Conservation (phyloP, 257 asterid genomes). For the Nicotiana attenuata region DNA sequence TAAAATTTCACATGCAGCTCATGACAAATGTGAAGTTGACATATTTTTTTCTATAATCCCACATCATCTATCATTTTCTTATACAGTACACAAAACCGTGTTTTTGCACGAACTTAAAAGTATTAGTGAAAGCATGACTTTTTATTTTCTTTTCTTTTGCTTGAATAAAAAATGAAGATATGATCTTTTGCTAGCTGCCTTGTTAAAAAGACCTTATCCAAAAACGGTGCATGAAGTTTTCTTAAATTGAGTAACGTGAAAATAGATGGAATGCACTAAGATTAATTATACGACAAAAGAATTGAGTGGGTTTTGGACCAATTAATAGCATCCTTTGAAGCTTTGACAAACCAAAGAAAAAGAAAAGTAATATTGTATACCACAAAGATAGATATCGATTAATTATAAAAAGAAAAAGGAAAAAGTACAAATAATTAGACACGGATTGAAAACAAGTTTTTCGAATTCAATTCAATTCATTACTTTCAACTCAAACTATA, state of each 20-base stretch:
- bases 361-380: too few species aligned
- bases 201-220: neutral
- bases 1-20: slow-evolving; percentile 10
- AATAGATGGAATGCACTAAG: slow-evolving; percentile 2
- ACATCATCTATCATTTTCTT: slow-evolving; percentile 22
- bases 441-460: too few species aligned
- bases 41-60: neutral
- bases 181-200: neutral
- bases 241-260: slow-evolving; percentile 1
- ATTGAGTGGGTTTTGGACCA: neutral
- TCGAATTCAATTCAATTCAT: too few species aligned
- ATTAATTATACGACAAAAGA: neutral
- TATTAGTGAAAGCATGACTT: neutral
- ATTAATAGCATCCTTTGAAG: neutral
- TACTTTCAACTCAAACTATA: too few species aligned
- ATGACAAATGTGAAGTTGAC: slow-evolving; percentile 7
- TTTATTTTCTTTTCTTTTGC: neutral
- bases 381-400: too few species aligned
- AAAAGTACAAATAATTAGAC: too few species aligned
- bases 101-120: slow-evolving; percentile 30
- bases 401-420: too few species aligned
- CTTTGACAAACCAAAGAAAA: neutral
- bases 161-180: neutral
- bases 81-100: slow-evolving; percentile 35
- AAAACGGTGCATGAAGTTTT: slow-evolving; percentile 2